phyloP scores from a whole-genome alignment of 1,284 basidiomycete genomes.

The Ustilago trichophora region DNA sequence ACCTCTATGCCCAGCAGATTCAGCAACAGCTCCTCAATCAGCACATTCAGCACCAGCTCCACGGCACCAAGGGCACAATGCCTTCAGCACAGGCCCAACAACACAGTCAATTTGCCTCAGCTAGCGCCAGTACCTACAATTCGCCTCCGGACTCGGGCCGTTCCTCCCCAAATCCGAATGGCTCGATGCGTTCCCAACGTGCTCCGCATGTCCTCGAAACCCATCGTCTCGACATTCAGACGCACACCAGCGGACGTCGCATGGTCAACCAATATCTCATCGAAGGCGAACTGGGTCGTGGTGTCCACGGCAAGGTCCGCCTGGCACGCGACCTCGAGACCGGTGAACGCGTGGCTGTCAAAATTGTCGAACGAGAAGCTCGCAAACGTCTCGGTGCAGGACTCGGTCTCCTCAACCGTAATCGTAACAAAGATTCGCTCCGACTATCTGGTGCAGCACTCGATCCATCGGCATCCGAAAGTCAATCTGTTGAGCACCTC shows the following conservation, averaged over 20 bases:
- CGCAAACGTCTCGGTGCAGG: constrained; percentile 57
- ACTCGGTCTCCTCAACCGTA: constrained; percentile 22
- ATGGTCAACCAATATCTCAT: constrained; percentile 67
- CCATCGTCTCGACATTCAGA: constrained; percentile 55
- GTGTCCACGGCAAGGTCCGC: constrained; percentile 63
- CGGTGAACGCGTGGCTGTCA: constrained; percentile 62
- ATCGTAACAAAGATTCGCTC: constrained; percentile 24
- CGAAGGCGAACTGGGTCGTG: constrained; percentile 62
- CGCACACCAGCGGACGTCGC: constrained; percentile 58
- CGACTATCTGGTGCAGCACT: constrained; percentile 1
- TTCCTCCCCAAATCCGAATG: constrained; percentile 27
- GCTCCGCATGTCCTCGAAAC: constrained; percentile 58
- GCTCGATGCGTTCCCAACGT: constrained; percentile 18
- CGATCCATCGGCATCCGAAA: constrained; percentile 1
- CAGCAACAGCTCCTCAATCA: constrained; percentile 43
- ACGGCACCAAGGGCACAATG: not conserved
- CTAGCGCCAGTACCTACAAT: constrained; percentile 20
- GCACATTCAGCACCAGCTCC: constrained; percentile 33
- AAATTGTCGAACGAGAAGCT: constrained; percentile 63
- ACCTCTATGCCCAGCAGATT: constrained; percentile 35
- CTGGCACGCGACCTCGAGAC: constrained; percentile 60
- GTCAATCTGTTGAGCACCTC: not conserved
- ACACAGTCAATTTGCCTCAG: constrained; percentile 14
- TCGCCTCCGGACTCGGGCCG: constrained; percentile 42
- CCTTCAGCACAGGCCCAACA: too few relatives aligned